Percentiles rank a stretch among this genome's conserved stretches.
These are phyloP conservation scores for Pseudogymnoascus sp. DNA, from an alignment of 2,329 filamentous ascomycete genomes.

Conservation along the genomic window DNA sequence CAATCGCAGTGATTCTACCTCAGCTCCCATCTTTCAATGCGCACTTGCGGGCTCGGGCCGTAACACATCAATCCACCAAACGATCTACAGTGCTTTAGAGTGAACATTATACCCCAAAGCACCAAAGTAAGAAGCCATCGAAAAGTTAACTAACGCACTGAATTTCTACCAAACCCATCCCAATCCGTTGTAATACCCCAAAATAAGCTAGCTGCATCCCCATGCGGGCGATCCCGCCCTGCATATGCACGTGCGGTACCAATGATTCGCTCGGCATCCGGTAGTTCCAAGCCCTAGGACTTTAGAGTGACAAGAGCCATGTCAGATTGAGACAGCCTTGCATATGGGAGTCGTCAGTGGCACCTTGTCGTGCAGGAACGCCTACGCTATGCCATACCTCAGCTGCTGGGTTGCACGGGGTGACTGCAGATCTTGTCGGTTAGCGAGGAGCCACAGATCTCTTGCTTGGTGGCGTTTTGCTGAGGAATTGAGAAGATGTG, in stretches of 20 bases:
- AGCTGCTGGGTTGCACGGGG: neutral
- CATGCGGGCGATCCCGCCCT: neutral
- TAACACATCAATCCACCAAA: neutral
- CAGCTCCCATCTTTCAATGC: too few species aligned
- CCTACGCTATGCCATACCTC: neutral
- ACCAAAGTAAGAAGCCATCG: conserved; percentile 37
- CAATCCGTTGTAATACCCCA: neutral
- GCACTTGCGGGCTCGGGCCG: too few species aligned
- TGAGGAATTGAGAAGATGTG: neutral
- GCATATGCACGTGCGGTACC: neutral
- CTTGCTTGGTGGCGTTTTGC: neutral
- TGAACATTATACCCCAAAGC: neutral
- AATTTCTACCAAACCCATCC: neutral
- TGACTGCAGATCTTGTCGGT: neutral
- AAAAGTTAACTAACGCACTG: conserved; percentile 29
- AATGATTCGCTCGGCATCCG: conserved; percentile 21
- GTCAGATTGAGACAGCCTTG: neutral
- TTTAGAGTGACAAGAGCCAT: neutral
- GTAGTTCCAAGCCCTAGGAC: too few species aligned
- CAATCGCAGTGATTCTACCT: too few species aligned
- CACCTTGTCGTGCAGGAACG: neutral
- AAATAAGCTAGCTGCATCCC: neutral
- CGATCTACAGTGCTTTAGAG: neutral
- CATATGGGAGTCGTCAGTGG: neutral
- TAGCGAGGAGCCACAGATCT: neutral